These are phyloP conservation scores for Phytophthora kernoviae DNA, from an alignment of 352 stramenopile species.

Conservation along the genomic window DNA sequence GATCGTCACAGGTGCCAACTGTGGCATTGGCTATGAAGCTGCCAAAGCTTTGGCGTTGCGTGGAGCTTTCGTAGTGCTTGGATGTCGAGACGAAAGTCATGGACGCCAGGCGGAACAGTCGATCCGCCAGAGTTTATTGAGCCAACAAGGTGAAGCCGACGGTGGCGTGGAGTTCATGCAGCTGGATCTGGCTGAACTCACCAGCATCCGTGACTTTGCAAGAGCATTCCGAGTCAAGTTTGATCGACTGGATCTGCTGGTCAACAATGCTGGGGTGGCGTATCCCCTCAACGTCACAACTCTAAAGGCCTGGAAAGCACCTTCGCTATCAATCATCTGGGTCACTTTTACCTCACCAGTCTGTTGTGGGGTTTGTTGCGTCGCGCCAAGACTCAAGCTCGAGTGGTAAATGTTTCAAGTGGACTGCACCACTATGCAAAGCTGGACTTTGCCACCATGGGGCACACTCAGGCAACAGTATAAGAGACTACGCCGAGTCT, in stretches of 20 bases:
- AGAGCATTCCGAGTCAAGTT: conserved; percentile 38
- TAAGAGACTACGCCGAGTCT: conserved; percentile 42
- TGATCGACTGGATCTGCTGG: conserved; percentile 54
- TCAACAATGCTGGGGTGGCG: conserved; percentile 72
- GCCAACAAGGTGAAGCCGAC: conserved; percentile 4
- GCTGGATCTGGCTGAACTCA: conserved; percentile 55
- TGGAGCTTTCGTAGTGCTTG: conserved; percentile 76
- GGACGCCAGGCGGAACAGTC: conserved; percentile 28
- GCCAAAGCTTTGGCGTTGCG: conserved; percentile 60
- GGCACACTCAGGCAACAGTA: conserved; percentile 25
- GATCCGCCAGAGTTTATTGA: conserved; percentile 25
- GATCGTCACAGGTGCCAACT: conserved; percentile 86
- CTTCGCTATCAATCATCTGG: conserved; percentile 58
- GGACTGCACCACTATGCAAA: conserved; percentile 37
- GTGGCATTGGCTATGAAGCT: conserved; percentile 81
- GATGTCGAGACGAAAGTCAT: conserved; percentile 53
- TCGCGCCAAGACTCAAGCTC: conserved; percentile 18
- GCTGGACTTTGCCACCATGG: conserved; percentile 35
- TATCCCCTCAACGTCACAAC: conserved; percentile 27
- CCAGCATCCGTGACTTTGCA: conserved; percentile 55
- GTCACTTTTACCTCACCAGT: conserved; percentile 56
- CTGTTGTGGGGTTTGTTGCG: conserved; percentile 44
- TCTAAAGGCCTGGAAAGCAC: conserved; percentile 38
- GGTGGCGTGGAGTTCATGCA: conserved; percentile 44
- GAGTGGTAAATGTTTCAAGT: conserved; percentile 52